These are phyloP conservation scores for Eucalyptus marginata DNA, from an alignment of 345 rosid species.

Conservation along the genomic window DNA sequence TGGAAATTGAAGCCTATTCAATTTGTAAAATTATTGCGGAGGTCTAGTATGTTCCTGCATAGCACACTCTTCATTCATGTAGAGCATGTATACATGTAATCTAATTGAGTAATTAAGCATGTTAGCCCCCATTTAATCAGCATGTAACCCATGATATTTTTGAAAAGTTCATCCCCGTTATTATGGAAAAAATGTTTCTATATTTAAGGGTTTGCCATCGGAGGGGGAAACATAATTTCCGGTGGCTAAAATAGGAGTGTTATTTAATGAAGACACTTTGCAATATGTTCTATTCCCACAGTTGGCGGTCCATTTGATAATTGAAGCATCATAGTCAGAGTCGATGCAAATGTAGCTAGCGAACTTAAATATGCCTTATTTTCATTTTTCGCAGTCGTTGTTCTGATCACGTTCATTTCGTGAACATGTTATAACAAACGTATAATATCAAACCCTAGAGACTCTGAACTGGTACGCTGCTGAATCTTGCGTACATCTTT, in stretches of 20 bases:
- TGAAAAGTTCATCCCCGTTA: background rate
- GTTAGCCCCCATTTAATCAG: background rate
- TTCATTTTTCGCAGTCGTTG: background rate
- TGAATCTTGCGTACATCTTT: background rate
- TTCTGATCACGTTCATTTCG: background rate
- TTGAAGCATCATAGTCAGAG: background rate
- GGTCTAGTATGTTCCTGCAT: background rate
- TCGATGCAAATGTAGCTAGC: background rate
- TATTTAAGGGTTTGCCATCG: background rate
- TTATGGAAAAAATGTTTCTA: background rate
- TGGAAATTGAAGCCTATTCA: background rate
- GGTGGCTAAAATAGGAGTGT: background rate
- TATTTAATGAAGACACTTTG: background rate
- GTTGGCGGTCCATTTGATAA: background rate
- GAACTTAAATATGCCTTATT: background rate
- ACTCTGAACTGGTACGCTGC: background rate
- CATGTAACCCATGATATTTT: background rate
- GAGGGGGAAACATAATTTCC: background rate
- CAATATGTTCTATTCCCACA: background rate
- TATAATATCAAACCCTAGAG: background rate
- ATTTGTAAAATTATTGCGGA: background rate
- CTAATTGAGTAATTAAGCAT: background rate
- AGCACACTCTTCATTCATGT: background rate
- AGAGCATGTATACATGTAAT: background rate
- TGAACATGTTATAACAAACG: background rate